A percentile compares a stretch with the other conserved stretches of the same genome.
Evolutionary conservation across 2,329 filamentous ascomycete genomes (phyloP).

Genomic region (Fusarium brevicatenulatum): DNA sequence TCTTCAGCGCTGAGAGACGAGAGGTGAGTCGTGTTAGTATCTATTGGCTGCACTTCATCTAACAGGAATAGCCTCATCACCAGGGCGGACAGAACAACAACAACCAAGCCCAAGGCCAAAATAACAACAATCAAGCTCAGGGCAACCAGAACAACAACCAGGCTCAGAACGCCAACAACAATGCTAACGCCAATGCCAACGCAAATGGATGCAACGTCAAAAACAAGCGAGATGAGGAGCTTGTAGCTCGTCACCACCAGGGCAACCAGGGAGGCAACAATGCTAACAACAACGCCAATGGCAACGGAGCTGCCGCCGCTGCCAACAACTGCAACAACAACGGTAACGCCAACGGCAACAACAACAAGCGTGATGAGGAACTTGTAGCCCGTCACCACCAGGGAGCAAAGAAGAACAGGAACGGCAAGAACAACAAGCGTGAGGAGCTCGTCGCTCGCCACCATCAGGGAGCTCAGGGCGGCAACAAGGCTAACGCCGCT

Average conservation of each 20-base stretch:
- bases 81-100: constrained; percentile 1
- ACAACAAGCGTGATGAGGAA: neutral
- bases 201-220: constrained; percentile 16
- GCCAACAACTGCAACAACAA: neutral
- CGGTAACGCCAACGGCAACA: neutral
- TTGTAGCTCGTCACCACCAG: constrained; percentile 14
- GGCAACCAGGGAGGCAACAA: constrained; percentile 9
- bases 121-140: neutral
- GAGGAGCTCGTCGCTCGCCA: neutral
- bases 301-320: neutral
- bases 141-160: neutral
- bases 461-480: neutral
- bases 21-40: neutral
- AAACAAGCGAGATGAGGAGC: constrained; percentile 9
- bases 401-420: neutral
- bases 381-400: constrained; percentile 4
- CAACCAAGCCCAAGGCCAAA: neutral
- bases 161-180: constrained; percentile 1
- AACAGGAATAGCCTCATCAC: constrained; percentile 9
- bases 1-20: constrained; percentile 4
- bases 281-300: neutral
- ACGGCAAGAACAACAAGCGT: neutral
- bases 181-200: neutral
- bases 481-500: neutral
- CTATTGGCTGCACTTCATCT: accelerated